Evolutionary conservation across 257 asterid genomes (phyloP).

Genomic region (Solanum ahanhuiri): DNA sequence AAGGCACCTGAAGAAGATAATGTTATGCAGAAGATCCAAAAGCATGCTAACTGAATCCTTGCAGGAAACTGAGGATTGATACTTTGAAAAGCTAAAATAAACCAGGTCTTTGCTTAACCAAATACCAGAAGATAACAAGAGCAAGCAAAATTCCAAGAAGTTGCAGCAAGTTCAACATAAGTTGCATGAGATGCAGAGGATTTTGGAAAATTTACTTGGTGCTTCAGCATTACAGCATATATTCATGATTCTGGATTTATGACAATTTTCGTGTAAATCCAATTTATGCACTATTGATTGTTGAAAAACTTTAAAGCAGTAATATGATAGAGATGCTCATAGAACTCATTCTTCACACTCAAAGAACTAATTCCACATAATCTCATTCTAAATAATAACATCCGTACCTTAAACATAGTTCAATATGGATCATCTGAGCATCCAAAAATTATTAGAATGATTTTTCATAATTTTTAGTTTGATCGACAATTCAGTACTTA

Average conservation of each 20-base stretch:
- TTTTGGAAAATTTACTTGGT: background rate
- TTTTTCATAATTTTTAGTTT: background rate
- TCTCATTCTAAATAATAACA: background rate
- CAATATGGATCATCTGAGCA: background rate
- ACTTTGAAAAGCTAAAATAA: background rate
- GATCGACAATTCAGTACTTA: background rate
- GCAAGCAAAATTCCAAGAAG: background rate
- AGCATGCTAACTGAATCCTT: background rate
- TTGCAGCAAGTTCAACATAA: background rate
- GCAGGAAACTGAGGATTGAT: background rate
- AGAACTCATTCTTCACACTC: background rate
- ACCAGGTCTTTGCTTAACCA: background rate
- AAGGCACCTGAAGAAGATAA: constrained; percentile 48
- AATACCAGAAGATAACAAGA: background rate
- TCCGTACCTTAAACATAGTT: background rate
- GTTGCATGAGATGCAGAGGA: background rate
- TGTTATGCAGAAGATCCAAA: background rate
- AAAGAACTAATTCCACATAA: background rate
- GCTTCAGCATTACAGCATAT: background rate
- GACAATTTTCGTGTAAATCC: background rate
- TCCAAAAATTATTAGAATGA: background rate
- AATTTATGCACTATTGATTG: background rate
- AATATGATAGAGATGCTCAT: background rate
- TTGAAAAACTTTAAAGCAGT: background rate
- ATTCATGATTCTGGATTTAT: background rate